A percentile compares a stretch with the other conserved stretches of the same genome.
These are phyloP conservation scores for Didymella segeticola DNA, from an alignment of 2,329 filamentous ascomycete genomes.

Conservation along the genomic window DNA sequence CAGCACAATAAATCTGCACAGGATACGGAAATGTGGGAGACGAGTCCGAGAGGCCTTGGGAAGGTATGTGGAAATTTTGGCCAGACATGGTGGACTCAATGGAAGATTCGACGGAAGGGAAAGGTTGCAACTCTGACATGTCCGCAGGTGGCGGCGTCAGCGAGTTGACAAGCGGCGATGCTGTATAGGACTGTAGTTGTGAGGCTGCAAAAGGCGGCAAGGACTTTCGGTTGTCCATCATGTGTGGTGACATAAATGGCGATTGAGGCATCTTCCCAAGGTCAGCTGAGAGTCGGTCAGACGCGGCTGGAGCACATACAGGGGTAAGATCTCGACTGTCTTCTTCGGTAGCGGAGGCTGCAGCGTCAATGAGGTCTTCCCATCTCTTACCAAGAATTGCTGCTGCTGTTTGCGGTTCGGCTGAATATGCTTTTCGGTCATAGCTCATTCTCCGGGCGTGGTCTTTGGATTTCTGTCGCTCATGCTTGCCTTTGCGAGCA, in stretches of 20 bases:
- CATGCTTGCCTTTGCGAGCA: conserved; percentile 76
- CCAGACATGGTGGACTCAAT: conserved; percentile 74
- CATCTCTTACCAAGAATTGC: conserved; percentile 82
- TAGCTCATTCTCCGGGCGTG: conserved; percentile 75
- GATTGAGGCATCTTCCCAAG: conserved; percentile 54
- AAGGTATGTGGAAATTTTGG: conserved; percentile 67
- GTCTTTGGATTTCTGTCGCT: conserved; percentile 79
- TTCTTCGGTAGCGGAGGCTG: conserved; percentile 90
- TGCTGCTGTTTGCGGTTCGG: conserved; percentile 79
- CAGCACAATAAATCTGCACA: conserved; percentile 91
- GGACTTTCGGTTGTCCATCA: conserved; percentile 62
- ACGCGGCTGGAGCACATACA: conserved; percentile 61
- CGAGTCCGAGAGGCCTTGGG: conserved; percentile 61
- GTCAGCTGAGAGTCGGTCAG: conserved; percentile 26
- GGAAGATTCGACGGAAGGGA: conserved; percentile 86
- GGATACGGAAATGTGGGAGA: conserved; percentile 61
- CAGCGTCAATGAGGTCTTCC: conserved; percentile 96
- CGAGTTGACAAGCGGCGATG: conserved; percentile 88
- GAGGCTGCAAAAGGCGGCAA: conserved; percentile 63
- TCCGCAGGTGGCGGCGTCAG: conserved; percentile 76
- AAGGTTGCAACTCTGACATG: conserved; percentile 66
- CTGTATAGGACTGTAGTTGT: conserved; percentile 74
- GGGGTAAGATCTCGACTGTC: conserved; percentile 87
- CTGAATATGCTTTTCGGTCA: conserved; percentile 82
- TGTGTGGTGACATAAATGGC: conserved; percentile 60